phyloP scores from a whole-genome alignment of 108 stramenopile species.

The Nannochloropsis granulata region DNA sequence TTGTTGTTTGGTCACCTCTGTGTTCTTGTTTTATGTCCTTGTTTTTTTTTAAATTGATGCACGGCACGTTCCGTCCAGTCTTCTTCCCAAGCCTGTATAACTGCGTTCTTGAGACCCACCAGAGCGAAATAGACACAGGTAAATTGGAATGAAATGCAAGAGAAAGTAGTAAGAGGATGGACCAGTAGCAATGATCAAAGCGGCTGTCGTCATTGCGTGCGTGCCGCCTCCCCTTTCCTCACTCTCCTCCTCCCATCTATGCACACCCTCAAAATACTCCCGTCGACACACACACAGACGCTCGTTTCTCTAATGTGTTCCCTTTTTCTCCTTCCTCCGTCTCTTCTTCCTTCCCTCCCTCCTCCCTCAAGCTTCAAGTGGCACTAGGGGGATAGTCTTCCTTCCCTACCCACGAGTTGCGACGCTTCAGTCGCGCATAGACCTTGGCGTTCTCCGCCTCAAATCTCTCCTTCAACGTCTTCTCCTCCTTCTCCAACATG shows the following conservation, averaged over 20 bases:
- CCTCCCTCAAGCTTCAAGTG: not conserved
- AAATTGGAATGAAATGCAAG: too few species aligned
- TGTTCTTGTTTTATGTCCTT: too few species aligned
- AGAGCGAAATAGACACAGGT: too few species aligned
- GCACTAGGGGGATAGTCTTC: not conserved
- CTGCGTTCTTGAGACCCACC: too few species aligned
- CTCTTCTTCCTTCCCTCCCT: not conserved
- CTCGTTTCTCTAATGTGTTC: not conserved
- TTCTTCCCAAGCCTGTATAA: too few species aligned
- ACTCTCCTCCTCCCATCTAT: not conserved
- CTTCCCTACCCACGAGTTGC: not conserved
- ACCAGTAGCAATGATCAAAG: too few species aligned
- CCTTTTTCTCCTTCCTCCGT: not conserved
- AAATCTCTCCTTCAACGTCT: not conserved
- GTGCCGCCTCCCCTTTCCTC: not conserved
- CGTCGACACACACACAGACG: not conserved
- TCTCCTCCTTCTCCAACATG: not conserved
- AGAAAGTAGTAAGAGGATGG: too few species aligned
- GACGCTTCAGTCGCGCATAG: not conserved
- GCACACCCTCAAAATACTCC: not conserved
- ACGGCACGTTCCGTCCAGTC: too few species aligned
- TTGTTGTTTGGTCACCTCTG: too few species aligned
- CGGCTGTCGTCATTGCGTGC: too few species aligned
- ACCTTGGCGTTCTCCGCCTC: not conserved
- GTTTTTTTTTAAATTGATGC: too few species aligned